Percentiles rank a stretch among this genome's conserved stretches.
Conservation (phyloP, 2,329 filamentous ascomycete species). For the Helminthosporium solani region DNA sequence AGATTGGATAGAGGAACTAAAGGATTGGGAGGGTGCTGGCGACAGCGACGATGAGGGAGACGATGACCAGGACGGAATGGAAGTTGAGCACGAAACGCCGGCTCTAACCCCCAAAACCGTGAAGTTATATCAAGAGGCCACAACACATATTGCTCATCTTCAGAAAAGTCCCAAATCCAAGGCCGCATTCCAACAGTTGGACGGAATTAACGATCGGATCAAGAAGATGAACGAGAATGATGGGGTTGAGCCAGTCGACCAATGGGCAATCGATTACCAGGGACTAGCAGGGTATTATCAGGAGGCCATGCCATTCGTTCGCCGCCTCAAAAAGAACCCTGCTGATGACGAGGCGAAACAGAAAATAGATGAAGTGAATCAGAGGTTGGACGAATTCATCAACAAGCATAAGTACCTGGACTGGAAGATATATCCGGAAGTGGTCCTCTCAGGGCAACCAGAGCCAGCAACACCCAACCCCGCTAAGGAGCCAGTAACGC, state of each 20-base stretch:
- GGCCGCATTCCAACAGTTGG: constrained; percentile 5
- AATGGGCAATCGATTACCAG: constrained; percentile 8
- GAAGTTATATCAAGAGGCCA: constrained; percentile 9
- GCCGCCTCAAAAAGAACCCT: constrained; percentile 6
- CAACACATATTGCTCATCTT: constrained; percentile 8
- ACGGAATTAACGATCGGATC: constrained; percentile 6
- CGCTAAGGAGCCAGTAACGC: constrained; percentile 1
- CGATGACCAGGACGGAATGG: constrained; percentile 3
- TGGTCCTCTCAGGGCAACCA: constrained; percentile 5
- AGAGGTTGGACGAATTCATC: constrained; percentile 8
- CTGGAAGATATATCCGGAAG: constrained; percentile 4
- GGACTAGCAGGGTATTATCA: constrained; percentile 9
- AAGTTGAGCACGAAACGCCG: constrained; percentile 4
- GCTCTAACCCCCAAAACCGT: constrained; percentile 6
- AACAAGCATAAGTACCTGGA: constrained; percentile 7
- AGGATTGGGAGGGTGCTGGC: constrained; percentile 5
- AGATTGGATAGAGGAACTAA: constrained; percentile 5
- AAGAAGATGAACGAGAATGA: constrained; percentile 8
- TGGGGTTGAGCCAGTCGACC: constrained; percentile 6
- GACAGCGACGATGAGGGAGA: constrained; percentile 2
- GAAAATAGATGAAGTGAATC: constrained; percentile 9
- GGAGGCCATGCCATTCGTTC: constrained; percentile 5
- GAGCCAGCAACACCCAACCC: constrained; percentile 2
- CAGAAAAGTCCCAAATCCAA: constrained; percentile 8
- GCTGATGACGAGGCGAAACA: constrained; percentile 5